Conservation (phyloP, 1,284 basidiomycete genomes). For the Psilocybe mexicana region DNA sequence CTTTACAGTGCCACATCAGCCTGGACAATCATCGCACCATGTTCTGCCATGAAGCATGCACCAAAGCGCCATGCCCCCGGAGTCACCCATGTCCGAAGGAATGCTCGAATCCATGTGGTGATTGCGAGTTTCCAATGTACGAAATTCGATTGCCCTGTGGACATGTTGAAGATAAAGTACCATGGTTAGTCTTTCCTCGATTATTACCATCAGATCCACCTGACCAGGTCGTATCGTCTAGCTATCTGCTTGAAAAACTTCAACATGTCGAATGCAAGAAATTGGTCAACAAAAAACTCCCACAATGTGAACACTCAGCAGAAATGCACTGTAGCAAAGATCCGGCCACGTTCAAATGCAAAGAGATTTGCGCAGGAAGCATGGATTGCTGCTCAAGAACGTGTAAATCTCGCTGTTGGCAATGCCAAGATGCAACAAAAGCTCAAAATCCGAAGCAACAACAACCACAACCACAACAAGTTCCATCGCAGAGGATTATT, state of each 20-base stretch:
- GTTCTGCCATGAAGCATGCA: slow-evolving; percentile 1
- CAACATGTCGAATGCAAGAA: background rate
- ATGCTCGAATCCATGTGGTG: background rate
- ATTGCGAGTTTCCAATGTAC: background rate
- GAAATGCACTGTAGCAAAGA: background rate
- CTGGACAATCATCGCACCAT: background rate
- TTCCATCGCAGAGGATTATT: background rate
- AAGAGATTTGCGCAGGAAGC: background rate
- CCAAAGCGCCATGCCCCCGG: background rate
- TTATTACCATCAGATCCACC: background rate
- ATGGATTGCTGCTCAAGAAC: background rate
- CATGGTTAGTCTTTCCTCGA: background rate
- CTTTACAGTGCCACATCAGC: background rate
- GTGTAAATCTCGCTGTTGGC: background rate
- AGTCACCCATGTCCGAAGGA: background rate
- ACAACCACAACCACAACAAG: background rate
- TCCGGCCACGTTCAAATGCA: background rate
- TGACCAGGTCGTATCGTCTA: background rate
- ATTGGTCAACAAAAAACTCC: background rate
- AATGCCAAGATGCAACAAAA: background rate
- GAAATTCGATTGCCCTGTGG: background rate
- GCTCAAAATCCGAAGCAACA: background rate
- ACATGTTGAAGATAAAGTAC: background rate
- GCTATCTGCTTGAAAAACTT: background rate
- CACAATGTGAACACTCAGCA: background rate